Evolutionary conservation across 257 asterid species (phyloP), one percentile per base, ranked within the genome.

Genomic region (Galeopsis tetrahit): DNA sequence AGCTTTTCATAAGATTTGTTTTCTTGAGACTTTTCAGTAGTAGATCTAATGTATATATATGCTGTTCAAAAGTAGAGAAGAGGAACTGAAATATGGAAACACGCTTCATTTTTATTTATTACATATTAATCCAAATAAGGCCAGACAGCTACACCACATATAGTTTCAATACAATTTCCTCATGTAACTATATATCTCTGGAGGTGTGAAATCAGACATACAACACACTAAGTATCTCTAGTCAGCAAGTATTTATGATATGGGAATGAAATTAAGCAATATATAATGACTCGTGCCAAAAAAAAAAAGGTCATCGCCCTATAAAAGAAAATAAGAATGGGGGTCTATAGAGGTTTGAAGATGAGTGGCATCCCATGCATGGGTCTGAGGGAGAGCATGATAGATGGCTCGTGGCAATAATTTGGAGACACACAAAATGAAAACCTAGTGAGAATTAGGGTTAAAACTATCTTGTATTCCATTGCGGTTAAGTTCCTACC

Each of bases 311-410:
- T 38, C 43, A 38, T 38, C 28, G 28, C 28, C 28, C 28, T 21
- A 21, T 21, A 21, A 21, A 21, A 21, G 28, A 21, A 21, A 21
- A 21, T 21, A 21, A 21, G 28, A 21, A 21, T 21, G 28, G 28
- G 2, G 0, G 10, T 3, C 40, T 66, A 81, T 21, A 89, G 77
- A 39, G 81, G 82, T 10, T 77, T 79, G 60, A 94, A 84, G 31
- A 91, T 65, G 43, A 94, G 86, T 7, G 96, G 96, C 31, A 94
- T 55, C 3, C 97, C 99, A 39, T 88, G 83, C 46, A 61, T 73
- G 1, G 99, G 99, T 69, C 98, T 82, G 15, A 89, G 95, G n/a
- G 99, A 88, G 40, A 95, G 89, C 88, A 87, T 61, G 46, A 84
- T 87, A 2, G 90, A 53, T 5, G 97, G 98, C 17, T 86, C 71